These are phyloP conservation scores for Diaporthe sp. DNA, from an alignment of 2,329 filamentous ascomycete species.

Conservation along the genomic window DNA sequence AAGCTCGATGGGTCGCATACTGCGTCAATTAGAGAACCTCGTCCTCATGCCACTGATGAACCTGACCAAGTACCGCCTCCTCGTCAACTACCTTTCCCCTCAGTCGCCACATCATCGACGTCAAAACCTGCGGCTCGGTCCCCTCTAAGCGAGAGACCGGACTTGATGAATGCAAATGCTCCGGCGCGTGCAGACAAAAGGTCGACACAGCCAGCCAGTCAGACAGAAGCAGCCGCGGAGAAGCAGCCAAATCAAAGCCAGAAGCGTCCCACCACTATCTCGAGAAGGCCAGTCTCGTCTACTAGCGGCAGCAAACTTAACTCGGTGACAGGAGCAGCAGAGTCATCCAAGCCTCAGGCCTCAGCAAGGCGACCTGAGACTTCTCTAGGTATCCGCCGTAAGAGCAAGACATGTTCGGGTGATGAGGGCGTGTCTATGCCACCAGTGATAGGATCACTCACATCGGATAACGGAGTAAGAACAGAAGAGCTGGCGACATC, in stretches of 20 bases:
- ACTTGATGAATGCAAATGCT: background rate
- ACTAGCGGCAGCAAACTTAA: background rate
- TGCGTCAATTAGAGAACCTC: background rate
- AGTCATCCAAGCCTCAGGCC: background rate
- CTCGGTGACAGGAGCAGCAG: background rate
- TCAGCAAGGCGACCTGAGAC: background rate
- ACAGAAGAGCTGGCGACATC: background rate
- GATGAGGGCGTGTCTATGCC: background rate
- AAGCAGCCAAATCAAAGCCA: background rate
- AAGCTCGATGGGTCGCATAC: background rate
- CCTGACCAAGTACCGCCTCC: background rate
- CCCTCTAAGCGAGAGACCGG: background rate
- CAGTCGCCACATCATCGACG: background rate
- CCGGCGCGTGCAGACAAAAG: no score
- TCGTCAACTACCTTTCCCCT: background rate
- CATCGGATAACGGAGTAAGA: background rate
- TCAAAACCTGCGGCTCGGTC: background rate
- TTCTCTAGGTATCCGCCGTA: background rate
- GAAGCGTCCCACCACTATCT: background rate
- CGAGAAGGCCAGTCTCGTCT: background rate
- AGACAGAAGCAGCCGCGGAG: background rate
- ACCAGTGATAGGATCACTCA: background rate
- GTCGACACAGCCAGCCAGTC: background rate
- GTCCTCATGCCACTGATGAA: background rate
- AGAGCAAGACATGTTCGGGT: background rate